A percentile compares a stretch with the other conserved stretches of the same genome.
These are phyloP conservation scores for Detonula confervacea DNA, from an alignment of 352 stramenopile genomes.

Conservation along the genomic window DNA sequence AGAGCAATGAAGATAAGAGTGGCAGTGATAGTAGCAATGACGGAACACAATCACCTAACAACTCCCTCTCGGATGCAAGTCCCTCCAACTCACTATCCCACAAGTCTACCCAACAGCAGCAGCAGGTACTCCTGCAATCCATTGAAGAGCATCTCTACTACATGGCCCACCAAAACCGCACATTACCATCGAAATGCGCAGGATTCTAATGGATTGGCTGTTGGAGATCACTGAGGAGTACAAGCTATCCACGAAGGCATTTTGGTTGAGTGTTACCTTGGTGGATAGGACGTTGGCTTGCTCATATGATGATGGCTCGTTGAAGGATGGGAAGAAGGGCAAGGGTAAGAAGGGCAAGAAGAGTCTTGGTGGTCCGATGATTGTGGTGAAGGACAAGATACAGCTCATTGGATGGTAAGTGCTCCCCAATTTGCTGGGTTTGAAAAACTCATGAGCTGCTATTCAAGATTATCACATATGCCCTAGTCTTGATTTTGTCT, in stretches of 20 bases:
- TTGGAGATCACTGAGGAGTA: conserved; percentile 69
- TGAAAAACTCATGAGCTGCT: too few species aligned
- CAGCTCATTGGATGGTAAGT: conserved; percentile 69
- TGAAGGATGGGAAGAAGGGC: not conserved
- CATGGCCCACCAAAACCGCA: conserved; percentile 63
- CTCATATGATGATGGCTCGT: conserved; percentile 2
- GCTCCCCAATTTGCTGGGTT: too few species aligned
- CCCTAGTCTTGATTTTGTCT: too few species aligned
- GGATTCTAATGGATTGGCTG: conserved; percentile 83
- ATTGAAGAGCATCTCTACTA: conserved; percentile 36
- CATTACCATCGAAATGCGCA: conserved; percentile 80
- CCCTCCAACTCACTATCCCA: not conserved
- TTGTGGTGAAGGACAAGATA: conserved; percentile 40
- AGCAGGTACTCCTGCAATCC: not conserved
- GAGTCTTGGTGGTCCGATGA: conserved; percentile 17
- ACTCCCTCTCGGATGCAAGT: not conserved
- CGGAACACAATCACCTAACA: not conserved
- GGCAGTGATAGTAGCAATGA: not conserved
- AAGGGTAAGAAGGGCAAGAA: not conserved
- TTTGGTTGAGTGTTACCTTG: conserved; percentile 76
- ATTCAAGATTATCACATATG: too few species aligned
- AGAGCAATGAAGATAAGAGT: not conserved
- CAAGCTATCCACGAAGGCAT: conserved; percentile 68
- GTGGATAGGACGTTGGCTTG: conserved; percentile 65
- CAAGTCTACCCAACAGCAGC: not conserved